Conservation (phyloP, 495 filamentous ascomycete genomes). For the Baudoinia panamericana region DNA sequence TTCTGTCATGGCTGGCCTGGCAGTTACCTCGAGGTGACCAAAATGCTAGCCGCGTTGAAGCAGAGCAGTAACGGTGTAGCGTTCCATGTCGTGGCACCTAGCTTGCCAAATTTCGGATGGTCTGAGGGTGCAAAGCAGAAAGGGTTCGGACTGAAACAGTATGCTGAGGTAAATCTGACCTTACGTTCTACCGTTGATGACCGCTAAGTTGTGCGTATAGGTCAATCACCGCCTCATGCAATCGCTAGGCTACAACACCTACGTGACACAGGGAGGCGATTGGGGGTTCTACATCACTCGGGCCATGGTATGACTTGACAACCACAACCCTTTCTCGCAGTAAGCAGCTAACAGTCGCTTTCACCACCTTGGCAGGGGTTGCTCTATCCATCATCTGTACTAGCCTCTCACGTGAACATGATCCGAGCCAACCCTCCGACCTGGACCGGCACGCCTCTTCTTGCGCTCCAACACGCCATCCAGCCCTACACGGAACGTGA, state of each 20-base stretch:
- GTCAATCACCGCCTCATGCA: slow-evolving; percentile 49
- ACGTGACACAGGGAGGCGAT: slow-evolving; percentile 56
- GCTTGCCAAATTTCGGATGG: slow-evolving; percentile 63
- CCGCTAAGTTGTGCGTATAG: slow-evolving; percentile 18
- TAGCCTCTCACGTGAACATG: slow-evolving; percentile 55
- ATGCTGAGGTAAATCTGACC: slow-evolving; percentile 31
- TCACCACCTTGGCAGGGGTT: no score
- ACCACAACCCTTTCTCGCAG: no score
- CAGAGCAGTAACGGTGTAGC: slow-evolving; percentile 35
- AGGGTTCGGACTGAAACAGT: slow-evolving; percentile 44
- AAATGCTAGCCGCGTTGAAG: slow-evolving; percentile 45
- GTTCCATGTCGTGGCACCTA: slow-evolving; percentile 59
- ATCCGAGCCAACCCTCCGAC: slow-evolving; percentile 30
- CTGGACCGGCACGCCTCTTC: slow-evolving; percentile 30
- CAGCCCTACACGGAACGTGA: slow-evolving; percentile 27
- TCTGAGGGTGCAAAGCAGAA: slow-evolving; percentile 40
- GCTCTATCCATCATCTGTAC: slow-evolving; percentile 42
- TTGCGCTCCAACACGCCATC: slow-evolving; percentile 33
- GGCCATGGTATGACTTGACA: no score
- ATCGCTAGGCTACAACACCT: slow-evolving; percentile 50
- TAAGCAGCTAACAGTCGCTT: no score
- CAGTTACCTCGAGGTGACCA: slow-evolving; percentile 52
- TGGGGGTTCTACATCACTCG: slow-evolving; percentile 54
- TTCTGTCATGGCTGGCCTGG: slow-evolving; percentile 39
- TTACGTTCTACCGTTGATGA: background rate